Evolutionary conservation across 306 rosid genomes (phyloP).

Genomic region (Astragalus glycyphyllos): DNA sequence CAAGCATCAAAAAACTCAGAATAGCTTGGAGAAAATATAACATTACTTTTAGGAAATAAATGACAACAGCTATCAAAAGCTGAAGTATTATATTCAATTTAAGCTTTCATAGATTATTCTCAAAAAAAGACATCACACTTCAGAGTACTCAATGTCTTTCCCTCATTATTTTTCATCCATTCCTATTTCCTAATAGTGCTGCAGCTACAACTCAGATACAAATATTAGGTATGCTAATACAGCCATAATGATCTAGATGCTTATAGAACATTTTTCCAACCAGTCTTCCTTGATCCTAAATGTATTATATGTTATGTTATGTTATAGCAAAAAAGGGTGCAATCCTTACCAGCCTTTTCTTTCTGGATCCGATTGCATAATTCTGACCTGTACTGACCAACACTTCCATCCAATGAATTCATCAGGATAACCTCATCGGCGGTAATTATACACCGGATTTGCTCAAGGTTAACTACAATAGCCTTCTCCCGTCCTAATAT

Average conservation of each 20-base stretch:
- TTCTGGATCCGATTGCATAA: constrained; percentile 78
- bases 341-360: constrained; percentile 70
- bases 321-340: constrained; percentile 33
- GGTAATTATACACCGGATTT: constrained; percentile 90
- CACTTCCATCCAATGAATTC: constrained; percentile 90
- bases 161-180: constrained; percentile 22
- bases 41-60: constrained; percentile 22
- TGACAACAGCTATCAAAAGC: constrained; percentile 12
- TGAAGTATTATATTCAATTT: constrained; percentile 34
- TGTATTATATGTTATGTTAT: neutral
- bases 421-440: constrained; percentile 89
- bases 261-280: neutral
- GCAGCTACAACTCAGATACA: constrained; percentile 6
- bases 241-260: constrained; percentile 4
- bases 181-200: constrained; percentile 18
- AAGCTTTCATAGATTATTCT: constrained; percentile 12
- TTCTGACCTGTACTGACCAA: constrained; percentile 72
- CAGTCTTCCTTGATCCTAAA: constrained; percentile 21
- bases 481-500: constrained; percentile 92
- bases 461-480: constrained; percentile 92
- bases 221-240: constrained; percentile 1
- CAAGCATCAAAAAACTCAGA: neutral
- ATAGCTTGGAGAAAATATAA: constrained; percentile 12
- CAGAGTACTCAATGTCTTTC: constrained; percentile 24
- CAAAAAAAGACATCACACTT: constrained; percentile 12